Percentiles rank a stretch among this genome's conserved stretches.
phyloP scores from a whole-genome alignment of 192 early-diverging fungal species.

The Gryganskiella cystojenkinii region DNA sequence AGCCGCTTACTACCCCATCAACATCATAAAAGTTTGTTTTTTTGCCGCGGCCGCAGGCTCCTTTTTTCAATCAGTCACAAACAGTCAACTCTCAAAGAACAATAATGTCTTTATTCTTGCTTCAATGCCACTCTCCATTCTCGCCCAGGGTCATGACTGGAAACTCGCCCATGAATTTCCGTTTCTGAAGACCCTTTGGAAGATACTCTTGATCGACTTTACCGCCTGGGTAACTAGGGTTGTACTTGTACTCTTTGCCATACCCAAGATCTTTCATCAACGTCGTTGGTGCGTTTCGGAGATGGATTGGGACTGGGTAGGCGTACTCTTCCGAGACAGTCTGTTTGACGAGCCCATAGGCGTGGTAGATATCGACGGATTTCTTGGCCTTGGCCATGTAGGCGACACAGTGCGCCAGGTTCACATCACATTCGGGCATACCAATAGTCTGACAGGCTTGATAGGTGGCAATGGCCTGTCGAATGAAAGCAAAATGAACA shows the following conservation, averaged over 20 bases:
- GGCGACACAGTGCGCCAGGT: conserved; percentile 80
- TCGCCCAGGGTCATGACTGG: conserved; percentile 26
- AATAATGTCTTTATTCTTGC: not conserved
- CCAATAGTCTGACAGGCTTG: conserved; percentile 90
- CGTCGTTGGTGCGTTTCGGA: conserved; percentile 83
- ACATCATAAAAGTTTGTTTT: conserved; percentile 1
- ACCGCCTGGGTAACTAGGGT: conserved; percentile 76
- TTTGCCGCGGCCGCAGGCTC: not conserved
- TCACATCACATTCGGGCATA: conserved; percentile 92
- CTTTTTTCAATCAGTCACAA: not conserved
- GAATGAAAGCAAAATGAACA: not conserved
- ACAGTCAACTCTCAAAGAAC: not conserved
- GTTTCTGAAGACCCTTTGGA: conserved; percentile 69
- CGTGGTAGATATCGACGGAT: conserved; percentile 84
- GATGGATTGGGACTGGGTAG: conserved; percentile 86
- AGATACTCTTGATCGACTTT: conserved; percentile 85
- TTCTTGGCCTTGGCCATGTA: conserved; percentile 87
- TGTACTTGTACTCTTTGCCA: conserved; percentile 84
- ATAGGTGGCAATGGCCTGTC: conserved; percentile 75
- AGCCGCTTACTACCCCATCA: not conserved
- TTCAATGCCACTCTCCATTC: conserved; percentile 25
- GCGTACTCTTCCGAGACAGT: conserved; percentile 67
- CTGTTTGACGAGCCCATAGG: conserved; percentile 74
- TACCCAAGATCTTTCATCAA: conserved; percentile 89
- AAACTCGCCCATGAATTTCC: conserved; percentile 67